phyloP scores from a whole-genome alignment of 164 flowering plant species.

The Chimonanthus praecox region DNA sequence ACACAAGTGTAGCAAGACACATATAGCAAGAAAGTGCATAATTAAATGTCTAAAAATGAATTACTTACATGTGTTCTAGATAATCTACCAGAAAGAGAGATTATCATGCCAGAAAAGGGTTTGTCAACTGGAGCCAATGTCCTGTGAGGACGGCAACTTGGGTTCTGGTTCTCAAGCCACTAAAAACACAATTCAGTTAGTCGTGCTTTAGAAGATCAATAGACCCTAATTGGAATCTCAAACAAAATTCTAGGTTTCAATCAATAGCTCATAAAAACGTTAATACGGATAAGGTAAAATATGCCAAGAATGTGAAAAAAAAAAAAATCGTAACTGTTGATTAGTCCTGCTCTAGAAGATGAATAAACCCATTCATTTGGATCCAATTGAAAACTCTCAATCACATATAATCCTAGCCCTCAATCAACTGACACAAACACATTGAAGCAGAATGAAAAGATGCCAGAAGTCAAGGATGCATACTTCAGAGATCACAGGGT shows the following conservation, averaged over 20 bases:
- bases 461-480: not conserved
- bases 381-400: not conserved
- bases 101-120: slow-evolving; percentile 54
- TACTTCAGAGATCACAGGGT: slow-evolving; percentile 25
- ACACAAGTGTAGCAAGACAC: not conserved
- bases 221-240: too few relatives aligned
- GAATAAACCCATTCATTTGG: not conserved
- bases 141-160: slow-evolving; percentile 34
- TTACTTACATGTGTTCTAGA: slow-evolving; percentile 54
- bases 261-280: too few relatives aligned
- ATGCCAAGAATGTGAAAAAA: not conserved
- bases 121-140: slow-evolving; percentile 25
- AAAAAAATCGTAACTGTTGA: not conserved
- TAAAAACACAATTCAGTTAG: not conserved
- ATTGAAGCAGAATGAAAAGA: not conserved
- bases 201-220: too few relatives aligned
- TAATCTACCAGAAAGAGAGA: slow-evolving; percentile 63
- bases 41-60: not conserved
- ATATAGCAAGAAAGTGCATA: too few relatives aligned
- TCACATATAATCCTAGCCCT: not conserved
- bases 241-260: too few relatives aligned
- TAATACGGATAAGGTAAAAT: not conserved
- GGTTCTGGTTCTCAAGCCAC: slow-evolving; percentile 53
- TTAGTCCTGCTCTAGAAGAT: not conserved
- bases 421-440: not conserved